Percentiles rank a stretch among this genome's conserved stretches.
Evolutionary conservation across 2,329 filamentous ascomycete genomes (phyloP).

Genomic region (Didymella pomorum): DNA sequence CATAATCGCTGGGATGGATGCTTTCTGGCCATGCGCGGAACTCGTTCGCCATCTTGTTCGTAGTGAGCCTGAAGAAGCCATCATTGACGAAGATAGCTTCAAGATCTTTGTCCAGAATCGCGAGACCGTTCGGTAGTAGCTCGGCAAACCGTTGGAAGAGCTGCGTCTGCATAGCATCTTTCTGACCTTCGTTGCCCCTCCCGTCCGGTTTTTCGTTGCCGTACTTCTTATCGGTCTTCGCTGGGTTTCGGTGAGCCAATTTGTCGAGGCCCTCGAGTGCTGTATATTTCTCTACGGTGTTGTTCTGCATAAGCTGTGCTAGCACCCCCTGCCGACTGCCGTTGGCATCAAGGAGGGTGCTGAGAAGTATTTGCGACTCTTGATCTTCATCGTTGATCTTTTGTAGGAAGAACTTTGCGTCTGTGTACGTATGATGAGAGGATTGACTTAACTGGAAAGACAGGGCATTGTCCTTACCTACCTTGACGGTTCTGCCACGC

Average conservation of each 20-base stretch:
- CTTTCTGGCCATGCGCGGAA: constrained; percentile 58
- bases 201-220: constrained; percentile 16
- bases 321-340: constrained; percentile 44
- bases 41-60: constrained; percentile 49
- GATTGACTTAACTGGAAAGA: constrained; percentile 1
- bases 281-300: constrained; percentile 33
- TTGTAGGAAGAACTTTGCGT: constrained; percentile 40
- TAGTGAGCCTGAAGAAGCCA: constrained; percentile 57
- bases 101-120: constrained; percentile 55
- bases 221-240: constrained; percentile 19
- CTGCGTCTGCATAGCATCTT: constrained; percentile 50
- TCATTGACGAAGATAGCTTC: constrained; percentile 58
- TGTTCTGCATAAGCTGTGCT: constrained; percentile 41
- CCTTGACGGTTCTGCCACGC: constrained; percentile 49
- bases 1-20: constrained; percentile 56
- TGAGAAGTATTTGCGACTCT: constrained; percentile 40
- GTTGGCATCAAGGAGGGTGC: constrained; percentile 43
- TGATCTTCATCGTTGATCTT: constrained; percentile 20
- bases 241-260: constrained; percentile 24
- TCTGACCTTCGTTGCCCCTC: constrained; percentile 17
- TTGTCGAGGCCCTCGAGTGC: constrained; percentile 38
- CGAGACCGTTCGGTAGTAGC: constrained; percentile 56
- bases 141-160: constrained; percentile 57
- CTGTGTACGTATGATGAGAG: constrained; percentile 16
- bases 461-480: constrained; percentile 42